A percentile compares a stretch with the other conserved stretches of the same genome.
Evolutionary conservation across 805 yeast genomes (phyloP).

Genomic region (Barnettozyma botsteinii): DNA sequence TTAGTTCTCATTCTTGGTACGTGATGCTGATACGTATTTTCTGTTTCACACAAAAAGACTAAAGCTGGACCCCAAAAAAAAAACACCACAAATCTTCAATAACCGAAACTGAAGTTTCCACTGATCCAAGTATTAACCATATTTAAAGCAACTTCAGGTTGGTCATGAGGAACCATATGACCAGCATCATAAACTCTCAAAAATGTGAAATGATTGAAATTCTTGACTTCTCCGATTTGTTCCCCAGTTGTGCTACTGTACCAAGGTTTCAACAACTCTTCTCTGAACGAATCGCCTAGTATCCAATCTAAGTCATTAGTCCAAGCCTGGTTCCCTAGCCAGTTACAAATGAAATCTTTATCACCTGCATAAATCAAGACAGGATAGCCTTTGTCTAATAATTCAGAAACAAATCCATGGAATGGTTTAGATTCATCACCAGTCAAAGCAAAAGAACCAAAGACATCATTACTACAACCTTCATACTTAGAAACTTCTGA

Average conservation of each 20-base stretch:
- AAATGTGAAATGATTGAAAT: slow-evolving; percentile 64
- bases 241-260: slow-evolving; percentile 30
- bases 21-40: too few relatives aligned
- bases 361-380: slow-evolving; percentile 92
- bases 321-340: slow-evolving; percentile 90
- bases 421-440: slow-evolving; percentile 88
- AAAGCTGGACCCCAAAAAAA: not conserved
- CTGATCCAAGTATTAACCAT: slow-evolving; percentile 73
- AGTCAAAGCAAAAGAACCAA: slow-evolving; percentile 59
- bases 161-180: slow-evolving; percentile 90
- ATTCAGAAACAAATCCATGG: slow-evolving; percentile 64
- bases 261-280: slow-evolving; percentile 39
- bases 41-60: too few relatives aligned
- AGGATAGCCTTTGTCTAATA: slow-evolving; percentile 66
- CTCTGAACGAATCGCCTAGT: slow-evolving; percentile 42
- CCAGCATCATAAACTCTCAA: slow-evolving; percentile 78
- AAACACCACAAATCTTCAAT: not conserved
- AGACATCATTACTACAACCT: slow-evolving; percentile 65
- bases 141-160: slow-evolving; percentile 64
- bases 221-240: slow-evolving; percentile 69
- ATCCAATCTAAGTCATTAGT: slow-evolving; percentile 63
- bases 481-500: slow-evolving; percentile 71
- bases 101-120: slow-evolving; percentile 33
- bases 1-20: not conserved
- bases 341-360: slow-evolving; percentile 87